Percentiles rank a stretch among this genome's conserved stretches.
Evolutionary conservation across 371 early-diverging fungal genomes (phyloP).

Genomic region (Parasitella parasitica): DNA sequence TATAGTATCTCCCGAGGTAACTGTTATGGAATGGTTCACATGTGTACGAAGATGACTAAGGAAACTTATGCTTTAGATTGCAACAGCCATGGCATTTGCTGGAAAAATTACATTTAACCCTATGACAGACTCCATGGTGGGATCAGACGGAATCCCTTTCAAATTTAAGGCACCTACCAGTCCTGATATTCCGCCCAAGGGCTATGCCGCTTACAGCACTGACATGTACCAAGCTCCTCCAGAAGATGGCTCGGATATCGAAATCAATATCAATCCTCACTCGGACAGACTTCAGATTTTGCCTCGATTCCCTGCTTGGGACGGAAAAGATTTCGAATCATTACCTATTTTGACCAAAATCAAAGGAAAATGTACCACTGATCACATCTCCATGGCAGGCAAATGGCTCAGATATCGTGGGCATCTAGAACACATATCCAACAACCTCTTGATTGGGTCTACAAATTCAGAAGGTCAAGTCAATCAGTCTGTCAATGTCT

Average conservation of each 20-base stretch:
- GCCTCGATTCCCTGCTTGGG: slow-evolving; percentile 85
- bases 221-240: slow-evolving; percentile 77
- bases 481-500: slow-evolving; percentile 46
- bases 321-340: slow-evolving; percentile 80
- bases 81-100: slow-evolving; percentile 82
- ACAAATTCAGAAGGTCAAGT: slow-evolving; percentile 71
- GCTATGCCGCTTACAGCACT: slow-evolving; percentile 79
- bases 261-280: slow-evolving; percentile 70
- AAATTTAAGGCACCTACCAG: slow-evolving; percentile 81
- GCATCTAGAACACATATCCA: slow-evolving; percentile 79
- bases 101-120: slow-evolving; percentile 83
- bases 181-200: slow-evolving; percentile 80
- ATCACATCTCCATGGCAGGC: slow-evolving; percentile 78
- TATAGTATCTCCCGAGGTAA: slow-evolving; percentile 80
- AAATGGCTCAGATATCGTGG: slow-evolving; percentile 97
- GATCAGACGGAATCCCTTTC: slow-evolving; percentile 70
- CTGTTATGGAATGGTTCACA: slow-evolving; percentile 17
- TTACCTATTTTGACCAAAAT: slow-evolving; percentile 91
- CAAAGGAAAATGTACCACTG: slow-evolving; percentile 96
- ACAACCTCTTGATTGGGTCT: slow-evolving; percentile 95
- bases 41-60: neutral
- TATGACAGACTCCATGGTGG: slow-evolving; percentile 77
- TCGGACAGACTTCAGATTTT: slow-evolving; percentile 91
- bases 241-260: slow-evolving; percentile 54
- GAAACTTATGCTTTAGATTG: slow-evolving; percentile 41